Evolutionary conservation across 805 yeast species (phyloP).

Genomic region (Lachancea sp.): DNA sequence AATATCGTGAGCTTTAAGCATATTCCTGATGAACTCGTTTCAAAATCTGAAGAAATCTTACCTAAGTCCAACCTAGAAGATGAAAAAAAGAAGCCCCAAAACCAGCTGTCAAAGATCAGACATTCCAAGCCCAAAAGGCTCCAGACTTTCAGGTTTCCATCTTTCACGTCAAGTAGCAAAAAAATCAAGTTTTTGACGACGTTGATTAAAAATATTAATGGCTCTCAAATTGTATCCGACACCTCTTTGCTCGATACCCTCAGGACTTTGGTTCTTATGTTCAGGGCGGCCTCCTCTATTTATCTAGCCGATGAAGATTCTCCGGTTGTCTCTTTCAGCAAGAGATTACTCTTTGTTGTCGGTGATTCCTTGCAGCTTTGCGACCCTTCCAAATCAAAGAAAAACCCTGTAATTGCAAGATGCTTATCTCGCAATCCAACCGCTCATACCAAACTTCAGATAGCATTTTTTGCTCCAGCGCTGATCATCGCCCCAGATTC

Average conservation of each 20-base stretch:
- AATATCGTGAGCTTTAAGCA: conserved; percentile 21
- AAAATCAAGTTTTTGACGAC: conserved; percentile 23
- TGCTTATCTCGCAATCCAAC: conserved; percentile 17
- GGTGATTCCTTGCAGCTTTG: conserved; percentile 10
- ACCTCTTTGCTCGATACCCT: conserved; percentile 23
- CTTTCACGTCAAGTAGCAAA: conserved; percentile 14
- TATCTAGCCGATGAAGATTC: conserved; percentile 6
- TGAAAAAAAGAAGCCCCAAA: conserved; percentile 12
- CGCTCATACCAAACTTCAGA: conserved; percentile 19
- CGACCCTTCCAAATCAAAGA: conserved; percentile 15
- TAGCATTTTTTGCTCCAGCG: conserved; percentile 30
- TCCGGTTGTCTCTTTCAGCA: conserved; percentile 6
- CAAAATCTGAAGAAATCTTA: conserved; percentile 3
- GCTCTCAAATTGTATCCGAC: conserved; percentile 22
- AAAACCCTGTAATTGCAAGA: conserved; percentile 14
- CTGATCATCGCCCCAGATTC: conserved; percentile 29
- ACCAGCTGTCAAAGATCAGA: conserved; percentile 3
- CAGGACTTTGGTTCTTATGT: conserved; percentile 15
- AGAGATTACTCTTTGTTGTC: conserved; percentile 9
- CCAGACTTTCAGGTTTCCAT: conserved; percentile 24
- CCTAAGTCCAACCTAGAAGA: neutral
- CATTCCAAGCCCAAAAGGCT: conserved; percentile 4
- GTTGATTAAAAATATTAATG: conserved; percentile 26
- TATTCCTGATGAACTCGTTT: conserved; percentile 16
- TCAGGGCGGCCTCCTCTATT: conserved; percentile 8